phyloP scores from a whole-genome alignment of 345 rosid genomes.

The Jatropha curcas region DNA sequence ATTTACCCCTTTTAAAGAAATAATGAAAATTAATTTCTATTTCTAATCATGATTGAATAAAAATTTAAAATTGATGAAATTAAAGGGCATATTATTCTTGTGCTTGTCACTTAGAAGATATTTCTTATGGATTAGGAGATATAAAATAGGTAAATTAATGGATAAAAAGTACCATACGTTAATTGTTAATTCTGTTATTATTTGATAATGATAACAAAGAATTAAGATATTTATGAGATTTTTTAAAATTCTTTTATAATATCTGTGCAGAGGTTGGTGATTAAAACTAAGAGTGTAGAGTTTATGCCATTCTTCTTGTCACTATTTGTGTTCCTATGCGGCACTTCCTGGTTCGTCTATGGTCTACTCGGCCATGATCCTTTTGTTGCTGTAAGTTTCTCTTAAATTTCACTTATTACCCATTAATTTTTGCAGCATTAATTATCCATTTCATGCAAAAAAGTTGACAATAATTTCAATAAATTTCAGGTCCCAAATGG shows the following conservation, averaged over 20 bases:
- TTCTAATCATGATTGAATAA: neutral
- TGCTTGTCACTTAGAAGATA: neutral
- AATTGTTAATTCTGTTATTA: neutral
- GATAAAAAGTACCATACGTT: neutral
- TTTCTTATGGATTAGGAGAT: neutral
- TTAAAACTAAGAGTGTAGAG: slow-evolving; percentile 92
- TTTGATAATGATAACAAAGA: too few species aligned
- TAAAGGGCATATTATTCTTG: neutral
- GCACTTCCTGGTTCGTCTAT: slow-evolving; percentile 91
- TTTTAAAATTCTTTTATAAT: neutral
- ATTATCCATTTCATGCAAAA: neutral
- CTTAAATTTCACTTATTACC: neutral
- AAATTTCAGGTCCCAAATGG: slow-evolving; percentile 81
- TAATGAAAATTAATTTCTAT: neutral
- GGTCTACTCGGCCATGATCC: slow-evolving; percentile 88
- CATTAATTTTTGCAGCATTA: neutral
- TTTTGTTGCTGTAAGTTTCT: slow-evolving; percentile 69
- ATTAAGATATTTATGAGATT: neutral
- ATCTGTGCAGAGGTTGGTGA: slow-evolving; percentile 70
- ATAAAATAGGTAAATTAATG: neutral
- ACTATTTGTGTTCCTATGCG: slow-evolving; percentile 84
- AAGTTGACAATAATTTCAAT: too few species aligned
- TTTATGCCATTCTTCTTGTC: slow-evolving; percentile 96
- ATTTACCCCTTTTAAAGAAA: neutral
- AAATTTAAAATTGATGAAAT: neutral